Conservation (phyloP, 2,329 filamentous ascomycete species). For the Sarocladium brachiariae region DNA sequence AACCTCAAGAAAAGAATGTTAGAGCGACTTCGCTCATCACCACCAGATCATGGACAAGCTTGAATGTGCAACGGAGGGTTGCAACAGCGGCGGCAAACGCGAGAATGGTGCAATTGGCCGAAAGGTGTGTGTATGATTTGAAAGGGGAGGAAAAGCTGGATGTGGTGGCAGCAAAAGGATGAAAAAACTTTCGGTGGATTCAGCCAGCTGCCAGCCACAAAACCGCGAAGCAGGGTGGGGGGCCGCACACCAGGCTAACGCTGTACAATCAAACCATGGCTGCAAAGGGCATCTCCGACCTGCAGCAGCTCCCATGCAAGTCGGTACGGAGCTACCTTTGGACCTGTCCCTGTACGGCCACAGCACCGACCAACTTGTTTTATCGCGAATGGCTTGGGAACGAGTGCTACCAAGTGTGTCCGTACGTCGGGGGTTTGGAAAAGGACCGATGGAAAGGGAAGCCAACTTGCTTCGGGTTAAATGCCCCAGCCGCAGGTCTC, state of each 20-base stretch:
- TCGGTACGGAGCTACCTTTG: slow-evolving; percentile 4
- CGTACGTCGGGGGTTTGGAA: too few species aligned
- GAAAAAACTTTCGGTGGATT: slow-evolving; percentile 8
- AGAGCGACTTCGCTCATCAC: slow-evolving; percentile 6
- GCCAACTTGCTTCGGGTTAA: too few species aligned
- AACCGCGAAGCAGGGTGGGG: neutral
- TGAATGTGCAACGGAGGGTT: neutral
- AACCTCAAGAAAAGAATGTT: neutral
- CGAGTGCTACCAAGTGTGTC: too few species aligned
- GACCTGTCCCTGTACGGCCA: neutral
- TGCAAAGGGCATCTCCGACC: slow-evolving; percentile 7
- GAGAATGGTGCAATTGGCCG: neutral
- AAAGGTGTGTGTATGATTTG: neutral
- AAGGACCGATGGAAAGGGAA: too few species aligned
- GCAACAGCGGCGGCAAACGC: slow-evolving; percentile 2
- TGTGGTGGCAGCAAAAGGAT: neutral
- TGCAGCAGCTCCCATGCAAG: neutral
- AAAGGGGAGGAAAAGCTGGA: neutral
- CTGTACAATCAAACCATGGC: neutral
- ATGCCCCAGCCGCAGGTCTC: too few species aligned
- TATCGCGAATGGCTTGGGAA: too few species aligned
- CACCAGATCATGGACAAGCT: neutral
- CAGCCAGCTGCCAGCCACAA: slow-evolving; percentile 6
- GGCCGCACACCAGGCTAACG: neutral
- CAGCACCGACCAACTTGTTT: too few species aligned